phyloP scores from a whole-genome alignment of 2,329 filamentous ascomycete genomes.

The Aspergillus unguis region DNA sequence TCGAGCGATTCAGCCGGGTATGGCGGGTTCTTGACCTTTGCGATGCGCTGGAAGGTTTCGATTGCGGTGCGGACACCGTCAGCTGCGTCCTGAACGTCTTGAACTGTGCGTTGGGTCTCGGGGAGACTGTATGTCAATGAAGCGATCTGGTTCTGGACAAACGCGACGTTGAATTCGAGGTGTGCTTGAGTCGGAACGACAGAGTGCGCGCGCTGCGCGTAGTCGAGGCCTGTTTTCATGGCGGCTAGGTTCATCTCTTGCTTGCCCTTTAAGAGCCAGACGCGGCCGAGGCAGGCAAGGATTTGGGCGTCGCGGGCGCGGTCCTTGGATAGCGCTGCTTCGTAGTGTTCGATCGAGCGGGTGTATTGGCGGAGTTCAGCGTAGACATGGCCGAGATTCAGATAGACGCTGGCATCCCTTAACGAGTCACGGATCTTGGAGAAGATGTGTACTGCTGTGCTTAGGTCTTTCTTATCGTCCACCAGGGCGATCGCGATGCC shows the following conservation, averaged over 20 bases:
- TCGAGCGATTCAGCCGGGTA: conserved; percentile 90
- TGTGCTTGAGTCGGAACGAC: conserved; percentile 80
- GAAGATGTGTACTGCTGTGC: conserved; percentile 78
- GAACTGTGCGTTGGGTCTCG: conserved; percentile 72
- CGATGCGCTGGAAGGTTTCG: conserved; percentile 60
- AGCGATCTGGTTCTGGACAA: conserved; percentile 92
- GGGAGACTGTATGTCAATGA: conserved; percentile 70
- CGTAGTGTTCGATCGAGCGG: conserved; percentile 91
- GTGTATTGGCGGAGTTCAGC: conserved; percentile 85
- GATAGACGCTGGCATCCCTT: conserved; percentile 80
- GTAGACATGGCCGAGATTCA: conserved; percentile 92
- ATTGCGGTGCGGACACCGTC: conserved; percentile 84
- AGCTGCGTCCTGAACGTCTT: conserved; percentile 76
- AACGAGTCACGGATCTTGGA: conserved; percentile 87
- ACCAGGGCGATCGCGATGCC: conserved; percentile 91
- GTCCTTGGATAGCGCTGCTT: conserved; percentile 75
- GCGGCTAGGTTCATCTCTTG: conserved; percentile 61
- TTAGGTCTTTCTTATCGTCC: conserved; percentile 89
- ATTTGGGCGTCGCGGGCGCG: conserved; percentile 75
- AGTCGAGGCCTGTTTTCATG: conserved; percentile 63
- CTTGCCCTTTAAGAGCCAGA: conserved; percentile 79
- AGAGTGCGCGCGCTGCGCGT: conserved; percentile 65
- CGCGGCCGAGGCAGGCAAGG: conserved; percentile 79
- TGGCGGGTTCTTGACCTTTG: conserved; percentile 65
- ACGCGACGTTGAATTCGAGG: conserved; percentile 96